Evolutionary conservation across 805 yeast genomes (phyloP).

Genomic region (Metschnikowia gruessii): DNA sequence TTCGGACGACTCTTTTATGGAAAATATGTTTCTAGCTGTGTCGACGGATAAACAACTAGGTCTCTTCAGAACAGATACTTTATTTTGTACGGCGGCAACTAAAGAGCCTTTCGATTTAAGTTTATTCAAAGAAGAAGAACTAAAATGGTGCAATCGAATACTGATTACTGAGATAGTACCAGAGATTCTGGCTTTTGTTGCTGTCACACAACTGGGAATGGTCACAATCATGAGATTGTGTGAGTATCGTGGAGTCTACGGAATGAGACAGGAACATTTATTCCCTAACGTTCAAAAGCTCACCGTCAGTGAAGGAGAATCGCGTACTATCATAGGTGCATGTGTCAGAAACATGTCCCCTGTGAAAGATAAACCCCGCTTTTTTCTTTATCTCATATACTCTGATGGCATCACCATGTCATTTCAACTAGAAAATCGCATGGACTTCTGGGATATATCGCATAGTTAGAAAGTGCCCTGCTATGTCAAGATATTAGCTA

Average conservation of each 20-base stretch:
- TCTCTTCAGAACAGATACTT: conserved; percentile 15
- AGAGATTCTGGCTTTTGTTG: conserved; percentile 34
- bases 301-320: conserved; percentile 27
- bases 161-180: conserved; percentile 36
- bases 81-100: conserved; percentile 16
- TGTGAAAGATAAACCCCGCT: conserved; percentile 23
- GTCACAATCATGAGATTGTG: conserved; percentile 38
- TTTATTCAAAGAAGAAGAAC: conserved; percentile 24
- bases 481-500: no score
- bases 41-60: conserved; percentile 14
- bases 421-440: conserved; percentile 10
- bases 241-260: conserved; percentile 34
- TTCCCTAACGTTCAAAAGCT: conserved; percentile 36
- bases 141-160: conserved; percentile 32
- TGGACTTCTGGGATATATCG: not conserved
- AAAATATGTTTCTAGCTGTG: conserved; percentile 11
- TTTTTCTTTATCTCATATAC: conserved; percentile 31
- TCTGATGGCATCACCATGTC: conserved; percentile 31
- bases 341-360: conserved; percentile 27
- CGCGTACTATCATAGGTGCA: conserved; percentile 35
- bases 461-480: not conserved
- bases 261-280: conserved; percentile 43
- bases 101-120: conserved; percentile 10
- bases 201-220: conserved; percentile 38
- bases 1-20: not conserved